Evolutionary conservation across 768 basidiomycete species (phyloP), one percentile per base, ranked within the genome.

Genomic region (Termitomyces sp.): DNA sequence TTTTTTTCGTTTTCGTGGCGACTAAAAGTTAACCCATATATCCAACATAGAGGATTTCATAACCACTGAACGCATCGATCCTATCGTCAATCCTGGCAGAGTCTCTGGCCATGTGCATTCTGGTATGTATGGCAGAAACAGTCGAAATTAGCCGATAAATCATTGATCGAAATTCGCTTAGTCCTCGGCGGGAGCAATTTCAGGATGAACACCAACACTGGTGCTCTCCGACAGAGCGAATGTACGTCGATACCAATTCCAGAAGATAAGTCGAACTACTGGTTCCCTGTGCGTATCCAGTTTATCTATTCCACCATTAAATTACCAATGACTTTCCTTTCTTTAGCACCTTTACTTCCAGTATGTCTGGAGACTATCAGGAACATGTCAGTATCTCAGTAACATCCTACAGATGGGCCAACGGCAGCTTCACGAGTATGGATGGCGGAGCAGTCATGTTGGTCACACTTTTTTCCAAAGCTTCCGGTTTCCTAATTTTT

Each of bases 101-200:
- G 73, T 82, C 45, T 75, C 81, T 38, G 68, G 76, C 54, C 84
- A 85, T 73, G 74, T 71, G 45, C 84, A 85, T 68, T 75, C 78
- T 63, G 73, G 81, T 82, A 55, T 46, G 81, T 82, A 55, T 46
- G 70, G 56, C 13, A 33, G 55, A 36, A 2, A 22, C 44, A 16
- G 58, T 33, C n/a, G n/a, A n/a, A n/a, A 15, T 18, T 53, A 55
- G 58, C 38, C 57, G 49, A 57, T 7, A 33, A 28, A 28, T 40
- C 38, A 33, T 35, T 55, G 59, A 60, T 54, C 52, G 7, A 61
- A 39, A 18, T 44, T 60, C 57, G 28, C 33, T 59, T 59, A 83
- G 82, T 83, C 55, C 66, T 82, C 57, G 84, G 84, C 35, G 83
- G 83, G 4, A 82, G 81, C 71, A 82, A 83, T 65, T 83, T 84